Evolutionary conservation across 768 basidiomycete species (phyloP).

Genomic region (Jaapia argillacea): DNA sequence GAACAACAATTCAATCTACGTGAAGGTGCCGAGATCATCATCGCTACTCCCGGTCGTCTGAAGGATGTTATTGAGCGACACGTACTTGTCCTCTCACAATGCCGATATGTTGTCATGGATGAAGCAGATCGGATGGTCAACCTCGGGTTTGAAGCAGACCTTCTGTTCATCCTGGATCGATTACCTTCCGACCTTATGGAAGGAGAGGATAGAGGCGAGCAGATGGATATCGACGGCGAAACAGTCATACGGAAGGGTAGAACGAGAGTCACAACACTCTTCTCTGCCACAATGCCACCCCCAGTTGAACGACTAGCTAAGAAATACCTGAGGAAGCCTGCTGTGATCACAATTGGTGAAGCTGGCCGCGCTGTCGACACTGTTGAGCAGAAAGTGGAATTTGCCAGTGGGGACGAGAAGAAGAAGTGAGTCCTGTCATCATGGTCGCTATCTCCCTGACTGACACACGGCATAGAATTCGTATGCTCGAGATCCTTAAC

Average conservation of each 20-base stretch:
- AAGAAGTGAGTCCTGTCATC: slow-evolving; percentile 60
- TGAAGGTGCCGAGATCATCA: slow-evolving; percentile 98
- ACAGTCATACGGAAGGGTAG: slow-evolving; percentile 64
- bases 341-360: slow-evolving; percentile 95
- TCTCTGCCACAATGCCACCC: slow-evolving; percentile 98
- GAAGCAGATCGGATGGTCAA: slow-evolving; percentile 99
- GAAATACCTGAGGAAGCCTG: slow-evolving; percentile 89
- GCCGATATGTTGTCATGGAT: slow-evolving; percentile 99
- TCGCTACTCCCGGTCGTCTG: slow-evolving; percentile 96
- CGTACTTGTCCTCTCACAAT: slow-evolving; percentile 92
- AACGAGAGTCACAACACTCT: slow-evolving; percentile 89
- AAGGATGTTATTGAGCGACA: slow-evolving; percentile 96
- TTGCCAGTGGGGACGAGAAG: slow-evolving; percentile 89
- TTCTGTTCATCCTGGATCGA: slow-evolving; percentile 91
- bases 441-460: slow-evolving; percentile 8
- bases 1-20: slow-evolving; percentile 97
- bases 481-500: slow-evolving; percentile 88
- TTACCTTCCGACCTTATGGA: slow-evolving; percentile 83
- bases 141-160: slow-evolving; percentile 90
- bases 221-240: slow-evolving; percentile 70
- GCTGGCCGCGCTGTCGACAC: slow-evolving; percentile 97
- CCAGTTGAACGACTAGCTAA: slow-evolving; percentile 91
- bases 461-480: slow-evolving; percentile 42
- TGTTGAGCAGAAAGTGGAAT: slow-evolving; percentile 94
- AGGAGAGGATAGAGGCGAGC: slow-evolving; percentile 68